Percentiles rank a stretch among this genome's conserved stretches.
These are phyloP conservation scores for Quercus mongolica DNA, from an alignment of 306 rosid genomes.

Conservation along the genomic window DNA sequence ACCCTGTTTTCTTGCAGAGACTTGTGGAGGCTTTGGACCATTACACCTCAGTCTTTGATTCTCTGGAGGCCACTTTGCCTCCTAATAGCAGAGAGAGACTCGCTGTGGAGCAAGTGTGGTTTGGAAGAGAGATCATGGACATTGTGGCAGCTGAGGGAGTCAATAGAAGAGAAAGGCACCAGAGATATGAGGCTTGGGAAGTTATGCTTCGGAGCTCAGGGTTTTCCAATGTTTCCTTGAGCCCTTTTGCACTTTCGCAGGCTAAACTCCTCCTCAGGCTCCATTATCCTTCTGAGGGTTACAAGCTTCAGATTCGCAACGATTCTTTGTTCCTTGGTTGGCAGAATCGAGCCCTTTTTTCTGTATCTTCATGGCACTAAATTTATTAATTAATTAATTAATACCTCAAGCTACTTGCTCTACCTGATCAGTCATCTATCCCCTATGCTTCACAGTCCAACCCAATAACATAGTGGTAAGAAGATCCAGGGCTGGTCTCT, in stretches of 20 bases:
- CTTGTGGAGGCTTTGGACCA: conserved; percentile 46
- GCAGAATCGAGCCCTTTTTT: conserved; percentile 52
- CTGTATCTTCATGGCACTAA: conserved; percentile 56
- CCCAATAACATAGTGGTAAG: not conserved
- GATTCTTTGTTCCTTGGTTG: conserved; percentile 46
- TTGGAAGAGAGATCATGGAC: conserved; percentile 45
- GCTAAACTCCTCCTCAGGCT: conserved; percentile 55
- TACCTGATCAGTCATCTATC: no score
- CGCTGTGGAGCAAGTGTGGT: conserved; percentile 46
- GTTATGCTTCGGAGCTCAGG: conserved; percentile 36
- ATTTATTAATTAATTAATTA: not conserved
- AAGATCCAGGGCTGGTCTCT: not conserved
- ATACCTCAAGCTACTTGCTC: not conserved
- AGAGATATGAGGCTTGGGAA: conserved; percentile 46
- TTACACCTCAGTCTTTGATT: conserved; percentile 39
- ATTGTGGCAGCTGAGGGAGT: conserved; percentile 25
- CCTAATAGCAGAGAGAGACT: conserved; percentile 47
- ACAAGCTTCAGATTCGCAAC: conserved; percentile 38
- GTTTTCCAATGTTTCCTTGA: conserved; percentile 40
- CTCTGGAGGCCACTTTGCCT: conserved; percentile 52
- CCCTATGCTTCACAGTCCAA: not conserved
- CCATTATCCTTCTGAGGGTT: conserved; percentile 57
- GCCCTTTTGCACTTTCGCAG: conserved; percentile 54
- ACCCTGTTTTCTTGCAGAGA: conserved; percentile 33
- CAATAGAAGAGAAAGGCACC: conserved; percentile 19